A percentile compares a stretch with the other conserved stretches of the same genome.
These are phyloP conservation scores for Adiantum capillusveneris DNA, from an alignment of 75 land plant species.

Conservation along the genomic window DNA sequence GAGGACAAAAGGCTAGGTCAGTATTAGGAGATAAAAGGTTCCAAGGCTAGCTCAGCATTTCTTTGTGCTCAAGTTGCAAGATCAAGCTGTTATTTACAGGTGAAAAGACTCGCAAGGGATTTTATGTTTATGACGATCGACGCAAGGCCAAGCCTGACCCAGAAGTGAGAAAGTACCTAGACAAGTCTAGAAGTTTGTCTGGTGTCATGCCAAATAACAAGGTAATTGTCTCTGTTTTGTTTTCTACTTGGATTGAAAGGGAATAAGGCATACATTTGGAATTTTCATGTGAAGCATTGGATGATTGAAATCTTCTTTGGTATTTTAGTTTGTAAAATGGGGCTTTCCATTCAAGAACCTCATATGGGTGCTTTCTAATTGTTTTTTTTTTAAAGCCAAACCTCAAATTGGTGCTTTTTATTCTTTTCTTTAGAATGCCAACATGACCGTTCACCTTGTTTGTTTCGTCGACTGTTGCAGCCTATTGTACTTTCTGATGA, in stretches of 20 bases:
- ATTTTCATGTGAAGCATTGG: too few species aligned
- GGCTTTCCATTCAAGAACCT: too few species aligned
- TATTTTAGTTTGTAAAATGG: too few species aligned
- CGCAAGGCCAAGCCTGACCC: slow-evolving; percentile 70
- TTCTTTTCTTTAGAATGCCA: neutral
- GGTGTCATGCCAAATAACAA: slow-evolving; percentile 46
- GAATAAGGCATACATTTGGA: neutral
- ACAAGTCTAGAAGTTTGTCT: slow-evolving; percentile 54
- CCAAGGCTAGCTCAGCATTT: neutral
- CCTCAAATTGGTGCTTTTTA: too few species aligned
- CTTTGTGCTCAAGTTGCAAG: neutral
- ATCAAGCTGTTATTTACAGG: neutral
- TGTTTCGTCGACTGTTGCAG: too few species aligned
- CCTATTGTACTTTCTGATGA: slow-evolving; percentile 44
- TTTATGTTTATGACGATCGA: slow-evolving; percentile 58
- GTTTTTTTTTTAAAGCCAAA: too few species aligned
- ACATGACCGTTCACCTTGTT: neutral
- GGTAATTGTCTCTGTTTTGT: slow-evolving; percentile 32
- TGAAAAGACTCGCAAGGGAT: too few species aligned
- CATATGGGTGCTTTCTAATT: too few species aligned
- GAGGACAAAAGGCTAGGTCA: slow-evolving; percentile 73
- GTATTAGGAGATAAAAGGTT: neutral
- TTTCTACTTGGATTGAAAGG: neutral
- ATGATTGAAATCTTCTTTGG: too few species aligned
- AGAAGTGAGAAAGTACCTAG: slow-evolving; percentile 50